These are phyloP conservation scores for Colletotrichum somersetense DNA, from an alignment of 2,329 filamentous ascomycete species.

Conservation along the genomic window DNA sequence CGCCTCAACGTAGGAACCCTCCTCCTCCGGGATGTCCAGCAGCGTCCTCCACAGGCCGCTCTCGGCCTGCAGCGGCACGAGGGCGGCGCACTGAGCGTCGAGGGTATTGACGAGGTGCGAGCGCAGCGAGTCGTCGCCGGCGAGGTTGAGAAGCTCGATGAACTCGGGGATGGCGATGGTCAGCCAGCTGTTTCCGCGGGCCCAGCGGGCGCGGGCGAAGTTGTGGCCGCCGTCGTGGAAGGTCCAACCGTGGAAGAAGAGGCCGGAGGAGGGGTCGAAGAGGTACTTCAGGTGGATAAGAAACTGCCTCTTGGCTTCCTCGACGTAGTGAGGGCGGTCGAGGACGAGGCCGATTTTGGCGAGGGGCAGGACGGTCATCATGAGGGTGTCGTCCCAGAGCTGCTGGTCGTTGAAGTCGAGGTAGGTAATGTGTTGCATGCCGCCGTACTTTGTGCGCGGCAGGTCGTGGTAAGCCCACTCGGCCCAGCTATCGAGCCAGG, in stretches of 20 bases:
- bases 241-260: constrained; percentile 88
- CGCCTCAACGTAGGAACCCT: constrained; percentile 81
- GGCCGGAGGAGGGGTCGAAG: constrained; percentile 76
- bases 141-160: constrained; percentile 77
- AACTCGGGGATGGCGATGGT: constrained; percentile 89
- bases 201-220: constrained; percentile 70
- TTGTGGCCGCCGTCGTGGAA: constrained; percentile 76
- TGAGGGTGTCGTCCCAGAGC: constrained; percentile 87
- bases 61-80: constrained; percentile 69
- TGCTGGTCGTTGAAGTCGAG: constrained; percentile 78
- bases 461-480: constrained; percentile 87
- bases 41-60: constrained; percentile 82
- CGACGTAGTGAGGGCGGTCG: constrained; percentile 77
- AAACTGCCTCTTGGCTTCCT: constrained; percentile 83
- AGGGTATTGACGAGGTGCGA: constrained; percentile 72
- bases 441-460: constrained; percentile 76
- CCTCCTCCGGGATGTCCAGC: constrained; percentile 72
- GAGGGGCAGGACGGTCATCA: constrained; percentile 88
- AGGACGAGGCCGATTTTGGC: constrained; percentile 83
- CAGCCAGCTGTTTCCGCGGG: constrained; percentile 77
- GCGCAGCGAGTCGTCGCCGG: constrained; percentile 72
- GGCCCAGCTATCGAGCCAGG: constrained; percentile 85
- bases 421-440: constrained; percentile 84
- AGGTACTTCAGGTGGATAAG: constrained; percentile 84
- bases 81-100: constrained; percentile 75